Conservation (phyloP, 805 yeast species). For the Danielia oregonensis region DNA sequence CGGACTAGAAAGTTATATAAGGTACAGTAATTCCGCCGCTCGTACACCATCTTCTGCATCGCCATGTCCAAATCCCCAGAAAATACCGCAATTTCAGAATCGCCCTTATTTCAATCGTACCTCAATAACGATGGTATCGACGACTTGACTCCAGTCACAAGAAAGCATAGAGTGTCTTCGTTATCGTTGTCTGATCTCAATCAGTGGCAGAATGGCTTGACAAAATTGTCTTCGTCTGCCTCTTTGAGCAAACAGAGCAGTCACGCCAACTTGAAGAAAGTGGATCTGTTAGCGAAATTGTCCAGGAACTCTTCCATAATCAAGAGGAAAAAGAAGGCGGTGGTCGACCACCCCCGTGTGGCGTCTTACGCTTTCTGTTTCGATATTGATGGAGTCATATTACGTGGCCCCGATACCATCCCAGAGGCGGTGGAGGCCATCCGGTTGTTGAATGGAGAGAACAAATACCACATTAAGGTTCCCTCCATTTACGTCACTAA, state of each 20-base stretch:
- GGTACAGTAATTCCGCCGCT: too few relatives aligned
- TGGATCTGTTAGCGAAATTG: conserved; percentile 42
- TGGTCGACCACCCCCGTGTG: conserved; percentile 66
- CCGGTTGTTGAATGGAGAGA: conserved; percentile 69
- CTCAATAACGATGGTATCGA: conserved; percentile 74
- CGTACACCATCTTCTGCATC: too few relatives aligned
- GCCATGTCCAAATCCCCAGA: conserved; percentile 5
- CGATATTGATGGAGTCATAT: conserved; percentile 89
- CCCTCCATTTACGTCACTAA: conserved; percentile 84
- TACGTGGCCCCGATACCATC: conserved; percentile 79
- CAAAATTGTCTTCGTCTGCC: conserved; percentile 35
- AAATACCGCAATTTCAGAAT: conserved; percentile 3
- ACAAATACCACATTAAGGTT: conserved; percentile 65
- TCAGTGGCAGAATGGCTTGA: conserved; percentile 57
- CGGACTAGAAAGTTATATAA: too few relatives aligned
- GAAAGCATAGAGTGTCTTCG: conserved; percentile 63
- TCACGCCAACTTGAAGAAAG: conserved; percentile 37
- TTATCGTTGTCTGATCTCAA: conserved; percentile 60
- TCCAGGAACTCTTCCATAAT: conserved; percentile 45
- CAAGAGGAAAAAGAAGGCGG: conserved; percentile 44
- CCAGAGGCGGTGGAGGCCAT: conserved; percentile 78
- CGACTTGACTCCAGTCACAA: conserved; percentile 55
- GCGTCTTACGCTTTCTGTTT: conserved; percentile 88
- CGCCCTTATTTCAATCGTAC: conserved; percentile 44
- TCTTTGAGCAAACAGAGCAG: conserved; percentile 32